These are phyloP conservation scores for Arbutus unedo DNA, from an alignment of 148 eudicot species.

Conservation along the genomic window DNA sequence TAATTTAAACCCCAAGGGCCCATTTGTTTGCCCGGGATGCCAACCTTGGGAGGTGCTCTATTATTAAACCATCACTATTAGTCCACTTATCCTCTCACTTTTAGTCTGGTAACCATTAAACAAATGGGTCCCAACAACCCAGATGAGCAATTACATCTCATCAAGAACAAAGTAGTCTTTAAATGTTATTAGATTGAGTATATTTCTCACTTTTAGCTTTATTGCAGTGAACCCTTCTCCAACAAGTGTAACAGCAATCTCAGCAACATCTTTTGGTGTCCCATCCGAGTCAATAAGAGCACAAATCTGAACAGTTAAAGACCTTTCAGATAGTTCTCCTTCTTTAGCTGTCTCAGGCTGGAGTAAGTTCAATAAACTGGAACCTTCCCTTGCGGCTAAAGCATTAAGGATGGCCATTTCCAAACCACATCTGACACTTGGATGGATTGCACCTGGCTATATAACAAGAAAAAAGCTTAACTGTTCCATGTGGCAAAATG, in stretches of 20 bases:
- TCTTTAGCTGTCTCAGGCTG: constrained; percentile 31
- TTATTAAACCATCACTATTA: not conserved
- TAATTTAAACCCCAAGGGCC: not conserved
- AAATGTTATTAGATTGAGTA: not conserved
- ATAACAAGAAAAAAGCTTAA: constrained; percentile 16
- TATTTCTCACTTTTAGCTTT: constrained; percentile 69
- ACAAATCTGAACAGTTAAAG: constrained; percentile 60
- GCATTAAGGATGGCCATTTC: constrained; percentile 98
- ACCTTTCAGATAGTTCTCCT: constrained; percentile 26
- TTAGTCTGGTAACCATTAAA: not conserved
- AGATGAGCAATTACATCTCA: not conserved
- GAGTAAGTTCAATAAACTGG: constrained; percentile 62
- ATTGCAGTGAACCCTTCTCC: constrained; percentile 77
- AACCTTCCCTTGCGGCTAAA: constrained; percentile 53
- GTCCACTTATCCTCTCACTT: not conserved
- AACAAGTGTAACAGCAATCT: constrained; percentile 55
- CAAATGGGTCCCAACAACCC: not conserved
- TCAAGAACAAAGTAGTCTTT: constrained; percentile 7
- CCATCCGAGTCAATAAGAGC: constrained; percentile 83
- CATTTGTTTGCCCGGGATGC: not conserved
- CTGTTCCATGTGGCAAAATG: not conserved
- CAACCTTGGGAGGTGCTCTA: not conserved
- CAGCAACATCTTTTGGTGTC: constrained; percentile 69
- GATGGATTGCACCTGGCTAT: constrained; percentile 73
- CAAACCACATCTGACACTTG: constrained; percentile 92